A percentile compares a stretch with the other conserved stretches of the same genome.
Evolutionary conservation across 768 basidiomycete species (phyloP).

Genomic region (Mrakia blollopis): DNA sequence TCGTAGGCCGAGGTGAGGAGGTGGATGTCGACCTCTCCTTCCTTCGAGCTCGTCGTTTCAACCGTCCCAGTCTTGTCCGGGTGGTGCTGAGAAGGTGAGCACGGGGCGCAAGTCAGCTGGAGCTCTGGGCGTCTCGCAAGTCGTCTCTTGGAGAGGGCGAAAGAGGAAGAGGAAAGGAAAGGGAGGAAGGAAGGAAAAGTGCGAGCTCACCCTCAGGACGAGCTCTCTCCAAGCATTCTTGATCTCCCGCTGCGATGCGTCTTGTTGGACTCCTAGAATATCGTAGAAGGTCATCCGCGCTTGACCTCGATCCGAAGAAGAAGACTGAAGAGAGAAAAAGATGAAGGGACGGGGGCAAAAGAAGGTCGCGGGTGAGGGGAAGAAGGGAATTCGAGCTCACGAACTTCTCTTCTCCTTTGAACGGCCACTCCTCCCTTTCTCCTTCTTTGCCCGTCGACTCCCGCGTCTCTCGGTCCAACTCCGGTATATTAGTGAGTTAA

Average conservation of each 20-base stretch:
- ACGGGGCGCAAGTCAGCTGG: background rate
- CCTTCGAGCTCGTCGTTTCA: background rate
- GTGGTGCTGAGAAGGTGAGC: background rate
- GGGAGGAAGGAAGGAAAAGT: background rate
- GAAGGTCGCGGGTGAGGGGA: background rate
- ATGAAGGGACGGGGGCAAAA: background rate
- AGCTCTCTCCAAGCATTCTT: slow-evolving; percentile 23
- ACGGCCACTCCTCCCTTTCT: too few species aligned
- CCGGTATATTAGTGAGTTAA: too few species aligned
- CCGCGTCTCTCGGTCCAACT: too few species aligned
- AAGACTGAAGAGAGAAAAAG: background rate
- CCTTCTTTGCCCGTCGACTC: too few species aligned
- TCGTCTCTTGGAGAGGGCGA: too few species aligned
- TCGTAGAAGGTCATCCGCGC: background rate
- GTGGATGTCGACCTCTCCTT: background rate
- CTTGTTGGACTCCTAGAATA: background rate
- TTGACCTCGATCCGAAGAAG: background rate
- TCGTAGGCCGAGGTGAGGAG: slow-evolving; percentile 4
- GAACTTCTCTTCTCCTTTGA: too few species aligned
- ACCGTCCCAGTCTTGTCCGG: background rate
- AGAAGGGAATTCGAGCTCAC: background rate
- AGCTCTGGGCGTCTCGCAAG: too few species aligned
- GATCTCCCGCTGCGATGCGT: slow-evolving; percentile 13
- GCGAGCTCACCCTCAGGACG: slow-evolving; percentile 20
- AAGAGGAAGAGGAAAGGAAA: background rate